Conservation (phyloP, 108 stramenopile species). For the Pseudonitzschia delicatissima region DNA sequence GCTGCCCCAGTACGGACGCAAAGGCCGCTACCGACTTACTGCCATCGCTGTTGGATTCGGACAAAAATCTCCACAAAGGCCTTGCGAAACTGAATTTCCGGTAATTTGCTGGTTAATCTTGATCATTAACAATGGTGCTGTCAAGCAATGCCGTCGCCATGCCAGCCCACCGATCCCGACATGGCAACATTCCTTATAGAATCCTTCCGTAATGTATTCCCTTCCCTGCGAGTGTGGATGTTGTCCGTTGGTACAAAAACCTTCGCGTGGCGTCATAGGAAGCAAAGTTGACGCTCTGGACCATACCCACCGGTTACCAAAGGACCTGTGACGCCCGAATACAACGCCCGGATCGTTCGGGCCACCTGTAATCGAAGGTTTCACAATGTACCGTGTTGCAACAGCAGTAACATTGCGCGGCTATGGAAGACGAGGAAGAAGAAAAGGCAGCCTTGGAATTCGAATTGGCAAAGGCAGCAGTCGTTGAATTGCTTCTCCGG, state of each 20-base stretch:
- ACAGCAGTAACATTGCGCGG: neutral
- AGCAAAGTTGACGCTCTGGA: slow-evolving; percentile 73
- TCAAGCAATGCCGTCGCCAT: slow-evolving; percentile 38
- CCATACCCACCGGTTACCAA: slow-evolving; percentile 61
- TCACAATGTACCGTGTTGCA: neutral
- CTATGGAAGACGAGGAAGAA: too few species aligned
- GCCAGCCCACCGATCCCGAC: slow-evolving; percentile 59
- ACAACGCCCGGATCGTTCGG: slow-evolving; percentile 49
- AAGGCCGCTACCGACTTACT: slow-evolving; percentile 3
- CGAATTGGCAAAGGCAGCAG: too few species aligned
- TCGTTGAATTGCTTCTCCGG: neutral
- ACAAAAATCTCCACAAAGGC: slow-evolving; percentile 41
- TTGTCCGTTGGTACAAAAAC: slow-evolving; percentile 28
- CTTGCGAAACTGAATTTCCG: slow-evolving; percentile 46
- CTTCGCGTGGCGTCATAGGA: slow-evolving; percentile 65
- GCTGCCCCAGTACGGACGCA: slow-evolving; percentile 35
- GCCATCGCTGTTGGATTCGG: neutral
- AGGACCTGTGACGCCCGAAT: slow-evolving; percentile 64
- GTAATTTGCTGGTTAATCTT: slow-evolving; percentile 78
- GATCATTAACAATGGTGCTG: slow-evolving; percentile 55
- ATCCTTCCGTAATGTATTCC: slow-evolving; percentile 50
- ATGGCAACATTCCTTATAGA: slow-evolving; percentile 49
- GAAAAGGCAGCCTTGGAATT: too few species aligned
- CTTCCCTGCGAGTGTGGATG: slow-evolving; percentile 15
- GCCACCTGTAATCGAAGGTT: slow-evolving; percentile 11